Evolutionary conservation across 164 flowering plant genomes (phyloP), one percentile per base, ranked within the genome.

Genomic region (Tetracentron sinense): DNA sequence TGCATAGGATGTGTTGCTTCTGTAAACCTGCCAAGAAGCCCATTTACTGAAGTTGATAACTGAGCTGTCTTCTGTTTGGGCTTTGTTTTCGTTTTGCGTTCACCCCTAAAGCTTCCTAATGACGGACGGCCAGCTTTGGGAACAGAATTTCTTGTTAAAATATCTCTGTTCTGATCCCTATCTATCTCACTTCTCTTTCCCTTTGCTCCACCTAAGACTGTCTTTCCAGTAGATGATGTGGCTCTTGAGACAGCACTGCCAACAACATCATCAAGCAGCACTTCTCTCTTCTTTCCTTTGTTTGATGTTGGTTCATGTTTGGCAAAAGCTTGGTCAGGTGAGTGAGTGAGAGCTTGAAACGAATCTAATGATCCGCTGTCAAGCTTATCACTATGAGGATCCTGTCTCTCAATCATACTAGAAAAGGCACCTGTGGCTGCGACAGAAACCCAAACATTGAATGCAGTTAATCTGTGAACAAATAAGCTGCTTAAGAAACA

Each of bases 121-220:
- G 81, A 67, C 15, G 67, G 76, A 28, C 86, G 80, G 38, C 87
- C 83, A 69, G 69, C 76, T 76, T 84, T 85, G 29, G 75, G 68
- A 42, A 62, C 75, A 60, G 79, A 71, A 63, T 58, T 75, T 65
- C 82, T 82, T 26, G 69, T 52, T 28, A 60, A 60, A 11, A n/a
- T 38, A 48, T 69, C 81, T 55, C 71, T 78, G 35, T 77, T 64
- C 60, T 62, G 74, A 60, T 76, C 86, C 55, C 83, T 76, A 10
- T 88, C 94, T 77, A 87, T 84, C 56, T 85, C 92, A 64, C 86
- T 85, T 75, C 90, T 83, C 69, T 85, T 87, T 58, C 90, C 96
- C 69, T 83, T 87, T 27, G 81, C 81, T 57, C 87, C 88, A 67
- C 82, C 83, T 44, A 67, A 16, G 23, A 79, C 56, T 63, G 68